phyloP scores from a whole-genome alignment of 2,329 filamentous ascomycete species.

The Exutisphaerella laricina region DNA sequence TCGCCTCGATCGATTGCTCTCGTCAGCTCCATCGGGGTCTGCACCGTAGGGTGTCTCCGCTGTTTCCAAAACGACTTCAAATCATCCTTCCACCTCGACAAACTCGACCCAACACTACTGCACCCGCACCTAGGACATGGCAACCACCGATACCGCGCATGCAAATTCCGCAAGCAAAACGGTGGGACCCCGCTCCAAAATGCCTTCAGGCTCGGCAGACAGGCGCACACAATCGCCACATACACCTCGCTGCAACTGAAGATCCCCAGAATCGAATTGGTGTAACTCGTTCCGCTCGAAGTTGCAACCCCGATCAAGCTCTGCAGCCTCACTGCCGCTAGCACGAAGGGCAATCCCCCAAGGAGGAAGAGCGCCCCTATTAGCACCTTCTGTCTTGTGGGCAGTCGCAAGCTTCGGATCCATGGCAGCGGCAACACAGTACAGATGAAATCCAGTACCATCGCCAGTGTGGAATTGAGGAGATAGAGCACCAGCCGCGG shows the following conservation, averaged over 20 bases:
- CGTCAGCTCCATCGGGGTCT: no score
- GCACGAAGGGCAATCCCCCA: constrained; percentile 4
- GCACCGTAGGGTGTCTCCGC: no score
- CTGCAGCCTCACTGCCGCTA: constrained; percentile 5
- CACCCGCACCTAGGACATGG: constrained; percentile 1
- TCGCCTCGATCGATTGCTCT: no score
- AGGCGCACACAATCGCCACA: constrained; percentile 6
- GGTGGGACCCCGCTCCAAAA: neutral
- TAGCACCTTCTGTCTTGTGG: constrained; percentile 1
- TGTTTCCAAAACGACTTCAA: no score
- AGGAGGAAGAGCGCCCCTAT: constrained; percentile 5
- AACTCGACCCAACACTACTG: no score
- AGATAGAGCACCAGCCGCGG: constrained; percentile 1
- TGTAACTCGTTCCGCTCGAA: neutral
- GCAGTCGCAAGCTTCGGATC: constrained; percentile 4
- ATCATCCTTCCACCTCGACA: no score
- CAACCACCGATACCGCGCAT: neutral
- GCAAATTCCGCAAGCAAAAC: neutral
- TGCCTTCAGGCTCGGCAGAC: constrained; percentile 6
- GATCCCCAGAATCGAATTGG: constrained; percentile 3
- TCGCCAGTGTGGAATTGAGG: constrained; percentile 2
- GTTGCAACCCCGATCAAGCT: constrained; percentile 4
- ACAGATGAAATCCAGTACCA: constrained; percentile 6
- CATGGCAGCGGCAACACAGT: constrained; percentile 5
- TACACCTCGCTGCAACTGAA: constrained; percentile 7